Evolutionary conservation across 306 rosid species (phyloP), one percentile per base, ranked within the genome.

Genomic region (Spatholobus suberectus): DNA sequence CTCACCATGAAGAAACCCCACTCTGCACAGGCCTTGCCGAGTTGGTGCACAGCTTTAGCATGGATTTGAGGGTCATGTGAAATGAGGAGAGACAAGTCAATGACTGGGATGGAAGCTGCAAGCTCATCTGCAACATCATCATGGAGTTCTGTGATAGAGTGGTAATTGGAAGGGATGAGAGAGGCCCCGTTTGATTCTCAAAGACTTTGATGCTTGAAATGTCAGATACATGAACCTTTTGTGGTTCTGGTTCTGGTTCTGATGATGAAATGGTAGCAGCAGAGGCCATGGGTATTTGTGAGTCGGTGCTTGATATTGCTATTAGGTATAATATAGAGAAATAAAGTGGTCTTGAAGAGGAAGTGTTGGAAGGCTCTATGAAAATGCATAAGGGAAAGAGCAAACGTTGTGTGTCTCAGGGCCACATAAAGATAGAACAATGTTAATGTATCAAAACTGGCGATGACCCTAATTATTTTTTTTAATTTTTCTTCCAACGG

Each of bases 1-100:
- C n/a, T 69, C 47, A 88, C 90, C 84, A 84, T 66, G 89, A 90
- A 90, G 79, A 84, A 84, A 23, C 90, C 91, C 91, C 93, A 90
- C 5, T 90, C 78, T 0, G 86, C 46, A 57, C 91, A 90, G 38
- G 88, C 90, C 21, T 77, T 65, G 82, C 54, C 82, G 1, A 90
- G 89, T 37, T 84, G 18, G 4, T 51, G 49, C n/a, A 90, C 40
- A 1, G 76, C 21, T 40, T 73, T 0, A 27, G 87, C 20, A 9
- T 84, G 91, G 46, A 71, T 75, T 1, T 37, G 86, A 63, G 89
- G 86, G 26, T 82, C 76, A 23, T 61, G 15, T 5, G 90, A 90
- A 15, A 84, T 83, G 83, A 88, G 86, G 4, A 70, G 70, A 15
- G 91, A 86, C 24, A 84, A 77, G 52, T 90, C 91, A 63, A 90